Base-by-base conservation (phyloP, 768 basidiomycete genomes). In the Lepiota brunneoincarnata region DNA sequence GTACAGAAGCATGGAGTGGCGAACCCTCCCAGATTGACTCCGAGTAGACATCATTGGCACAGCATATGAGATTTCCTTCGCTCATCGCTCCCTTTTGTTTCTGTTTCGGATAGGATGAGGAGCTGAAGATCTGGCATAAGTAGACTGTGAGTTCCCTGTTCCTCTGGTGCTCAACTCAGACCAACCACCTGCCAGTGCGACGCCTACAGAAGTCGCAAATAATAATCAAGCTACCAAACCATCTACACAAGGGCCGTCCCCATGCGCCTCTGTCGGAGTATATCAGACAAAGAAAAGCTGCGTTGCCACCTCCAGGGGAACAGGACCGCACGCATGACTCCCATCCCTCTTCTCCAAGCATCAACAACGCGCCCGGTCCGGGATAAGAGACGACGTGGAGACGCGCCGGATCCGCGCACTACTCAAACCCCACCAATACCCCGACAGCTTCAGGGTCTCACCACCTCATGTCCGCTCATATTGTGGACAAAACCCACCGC, bases 401-500 rank as follows among this genome's bases (percentile, higher is more conserved):
- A n/a, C n/a, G n/a, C n/a, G 71, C 6, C 75, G 67, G 9, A 79
- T 90, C 17, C 77, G 86, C 35, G 66, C 69, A 3, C 69, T 88
- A 2, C 70, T 91, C 23, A 72, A 68, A 11, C 91, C 89, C 81
- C 83, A 15, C 75, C 81, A 1, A 84, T 90, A 56, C 75, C 80
- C 1, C 7, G 3, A 10, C 7, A 31, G 31, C 31, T 28, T 23
- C 21, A 14, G n/a, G 5, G 35, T n/a, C 14, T 41, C 24, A 52
- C 44, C 11, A 48, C 38, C 20, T 49, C 55, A 31, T 6, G 45
- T 37, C n/a, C 17, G 17, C 24, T 14, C 4, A 38, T 41, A 17
- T 10, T 15, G 17, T 63, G 96, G 94, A 75, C 83, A 0, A 98
- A 97, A 68, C 79, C 97, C 62, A 80, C 87, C 52, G 63, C 76